These are phyloP conservation scores for Entomortierella lignicola DNA, from an alignment of 192 early-diverging fungal genomes.

Conservation along the genomic window DNA sequence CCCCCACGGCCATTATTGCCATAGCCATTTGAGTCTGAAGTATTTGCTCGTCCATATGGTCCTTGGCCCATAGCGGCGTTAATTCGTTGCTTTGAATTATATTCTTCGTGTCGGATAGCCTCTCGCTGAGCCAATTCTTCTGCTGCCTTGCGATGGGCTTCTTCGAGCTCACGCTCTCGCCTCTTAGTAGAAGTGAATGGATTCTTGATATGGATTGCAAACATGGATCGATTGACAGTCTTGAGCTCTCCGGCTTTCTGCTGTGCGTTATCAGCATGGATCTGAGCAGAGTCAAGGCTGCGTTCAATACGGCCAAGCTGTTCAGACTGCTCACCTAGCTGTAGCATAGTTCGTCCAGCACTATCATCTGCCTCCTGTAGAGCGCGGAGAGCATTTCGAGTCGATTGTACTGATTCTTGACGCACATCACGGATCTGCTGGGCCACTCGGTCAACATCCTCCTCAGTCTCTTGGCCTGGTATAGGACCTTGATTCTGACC, in stretches of 20 bases:
- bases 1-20: conserved; percentile 61
- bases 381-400: conserved; percentile 70
- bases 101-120: conserved; percentile 63
- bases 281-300: conserved; percentile 72
- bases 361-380: conserved; percentile 71
- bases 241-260: conserved; percentile 68
- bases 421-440: conserved; percentile 71
- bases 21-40: conserved; percentile 16
- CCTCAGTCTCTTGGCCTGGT: conserved; percentile 68
- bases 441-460: conserved; percentile 71
- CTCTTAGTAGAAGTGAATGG: conserved; percentile 74
- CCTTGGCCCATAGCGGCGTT: conserved; percentile 58
- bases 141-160: conserved; percentile 60
- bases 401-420: conserved; percentile 74
- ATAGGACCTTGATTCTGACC: conserved; percentile 37
- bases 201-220: conserved; percentile 74
- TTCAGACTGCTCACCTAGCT: conserved; percentile 73
- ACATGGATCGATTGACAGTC: conserved; percentile 80
- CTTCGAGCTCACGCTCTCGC: conserved; percentile 66
- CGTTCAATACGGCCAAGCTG: conserved; percentile 65
- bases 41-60: conserved; percentile 30
- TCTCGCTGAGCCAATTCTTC: conserved; percentile 65
- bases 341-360: conserved; percentile 69
- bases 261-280: conserved; percentile 66
- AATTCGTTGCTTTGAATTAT: conserved; percentile 69